Percentiles rank a stretch among this genome's conserved stretches.
Evolutionary conservation across 1,139 yeast genomes (phyloP).

Genomic region (Yamadazyma songkhlaensis): DNA sequence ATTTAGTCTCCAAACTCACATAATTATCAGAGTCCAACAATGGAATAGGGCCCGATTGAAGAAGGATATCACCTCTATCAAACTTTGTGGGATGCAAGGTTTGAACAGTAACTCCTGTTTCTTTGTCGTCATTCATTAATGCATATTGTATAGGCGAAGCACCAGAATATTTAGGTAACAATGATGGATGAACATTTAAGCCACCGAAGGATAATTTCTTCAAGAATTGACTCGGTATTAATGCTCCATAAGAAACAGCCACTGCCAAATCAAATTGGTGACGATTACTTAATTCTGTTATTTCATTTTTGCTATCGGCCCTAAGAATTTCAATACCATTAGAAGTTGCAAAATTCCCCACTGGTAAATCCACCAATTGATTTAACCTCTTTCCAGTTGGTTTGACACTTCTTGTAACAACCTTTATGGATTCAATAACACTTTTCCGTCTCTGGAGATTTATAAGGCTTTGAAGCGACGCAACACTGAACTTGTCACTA

Average conservation of each 20-base stretch:
- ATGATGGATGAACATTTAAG: slow-evolving; percentile 88
- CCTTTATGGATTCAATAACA: slow-evolving; percentile 47
- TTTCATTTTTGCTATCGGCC: slow-evolving; percentile 61
- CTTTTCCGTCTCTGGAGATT: slow-evolving; percentile 16
- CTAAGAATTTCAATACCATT: slow-evolving; percentile 39
- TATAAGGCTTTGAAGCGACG: slow-evolving; percentile 49
- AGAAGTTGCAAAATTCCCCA: slow-evolving; percentile 42
- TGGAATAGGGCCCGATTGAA: slow-evolving; percentile 49
- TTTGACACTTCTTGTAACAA: slow-evolving; percentile 68
- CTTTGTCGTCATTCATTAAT: slow-evolving; percentile 56
- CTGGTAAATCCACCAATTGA: slow-evolving; percentile 49
- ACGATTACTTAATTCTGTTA: slow-evolving; percentile 26
- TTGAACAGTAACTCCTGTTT: slow-evolving; percentile 86
- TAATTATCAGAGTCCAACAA: slow-evolving; percentile 43
- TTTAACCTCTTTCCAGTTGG: slow-evolving; percentile 66
- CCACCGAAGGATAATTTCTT: slow-evolving; percentile 57
- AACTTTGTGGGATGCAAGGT: slow-evolving; percentile 85
- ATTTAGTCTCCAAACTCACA: slow-evolving; percentile 36
- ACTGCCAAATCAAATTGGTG: slow-evolving; percentile 58
- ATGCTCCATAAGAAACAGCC: slow-evolving; percentile 86
- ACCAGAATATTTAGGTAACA: slow-evolving; percentile 81
- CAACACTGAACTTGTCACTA: slow-evolving; percentile 70
- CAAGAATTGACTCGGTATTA: slow-evolving; percentile 67
- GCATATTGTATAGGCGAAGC: slow-evolving; percentile 89
- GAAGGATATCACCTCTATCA: slow-evolving; percentile 71